Percentiles rank a stretch among this genome's conserved stretches.
Conservation (phyloP, 2,329 filamentous ascomycete genomes). For the Akanthomyces muscarius region DNA sequence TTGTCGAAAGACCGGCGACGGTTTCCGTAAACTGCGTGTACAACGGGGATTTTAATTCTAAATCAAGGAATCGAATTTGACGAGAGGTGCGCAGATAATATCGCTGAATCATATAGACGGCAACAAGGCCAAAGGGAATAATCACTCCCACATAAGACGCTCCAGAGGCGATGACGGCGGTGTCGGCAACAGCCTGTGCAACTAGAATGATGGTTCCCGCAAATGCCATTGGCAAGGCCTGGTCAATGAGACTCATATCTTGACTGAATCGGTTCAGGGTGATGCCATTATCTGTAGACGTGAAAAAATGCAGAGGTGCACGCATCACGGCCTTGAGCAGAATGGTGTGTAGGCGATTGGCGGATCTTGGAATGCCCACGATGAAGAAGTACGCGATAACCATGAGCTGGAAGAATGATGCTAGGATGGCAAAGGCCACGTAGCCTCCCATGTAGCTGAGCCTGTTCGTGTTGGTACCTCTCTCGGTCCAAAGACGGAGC, state of each 20-base stretch:
- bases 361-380: conserved; percentile 23
- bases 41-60: conserved; percentile 32
- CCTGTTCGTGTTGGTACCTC: conserved; percentile 22
- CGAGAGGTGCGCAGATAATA: conserved; percentile 54
- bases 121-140: conserved; percentile 38
- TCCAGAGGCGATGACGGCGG: conserved; percentile 36
- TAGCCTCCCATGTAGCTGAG: conserved; percentile 25
- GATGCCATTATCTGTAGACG: conserved; percentile 36
- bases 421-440: conserved; percentile 21
- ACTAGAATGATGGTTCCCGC: conserved; percentile 24
- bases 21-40: conserved; percentile 48
- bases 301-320: conserved; percentile 40
- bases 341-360: conserved; percentile 23
- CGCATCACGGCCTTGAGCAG: conserved; percentile 26
- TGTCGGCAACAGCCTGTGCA: conserved; percentile 12
- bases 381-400: conserved; percentile 25
- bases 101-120: conserved; percentile 44
- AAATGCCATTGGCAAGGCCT: conserved; percentile 33
- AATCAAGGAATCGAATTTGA: conserved; percentile 50
- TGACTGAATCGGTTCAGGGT: conserved; percentile 43
- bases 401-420: conserved; percentile 18
- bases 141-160: conserved; percentile 38
- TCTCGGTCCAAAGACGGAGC: conserved; percentile 27
- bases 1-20: conserved; percentile 31
- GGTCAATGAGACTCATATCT: conserved; percentile 41